Percentiles rank a stretch among this genome's conserved stretches.
Evolutionary conservation across 75 land plant species (phyloP).

Genomic region (Gnetum montanum): DNA sequence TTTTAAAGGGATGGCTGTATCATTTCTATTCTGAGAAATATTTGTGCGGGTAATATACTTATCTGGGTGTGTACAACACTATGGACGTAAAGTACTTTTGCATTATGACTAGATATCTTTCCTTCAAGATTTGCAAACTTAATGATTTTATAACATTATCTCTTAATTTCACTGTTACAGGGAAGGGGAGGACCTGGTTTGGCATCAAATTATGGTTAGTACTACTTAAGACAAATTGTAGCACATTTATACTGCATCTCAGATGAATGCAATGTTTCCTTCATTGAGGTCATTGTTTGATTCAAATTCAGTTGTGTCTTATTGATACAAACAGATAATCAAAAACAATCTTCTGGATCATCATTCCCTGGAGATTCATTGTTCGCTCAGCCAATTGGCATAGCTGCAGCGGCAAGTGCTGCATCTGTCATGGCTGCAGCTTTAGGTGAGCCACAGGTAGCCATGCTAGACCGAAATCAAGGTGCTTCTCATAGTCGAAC

Average conservation of each 20-base stretch:
- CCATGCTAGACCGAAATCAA: conserved; percentile 6
- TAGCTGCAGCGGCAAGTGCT: conserved; percentile 37
- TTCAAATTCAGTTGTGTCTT: too few relatives aligned
- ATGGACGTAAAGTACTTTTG: too few relatives aligned
- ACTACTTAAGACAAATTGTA: too few relatives aligned
- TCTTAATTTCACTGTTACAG: conserved; percentile 23
- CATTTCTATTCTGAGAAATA: too few relatives aligned
- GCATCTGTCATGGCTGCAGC: conserved; percentile 60
- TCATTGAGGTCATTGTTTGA: too few relatives aligned
- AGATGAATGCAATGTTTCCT: too few relatives aligned
- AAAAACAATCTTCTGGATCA: conserved; percentile 25
- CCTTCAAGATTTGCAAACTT: too few relatives aligned
- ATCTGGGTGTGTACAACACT: too few relatives aligned
- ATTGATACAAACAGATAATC: conserved; percentile 49
- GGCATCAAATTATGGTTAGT: conserved; percentile 46
- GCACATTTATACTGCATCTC: too few relatives aligned
- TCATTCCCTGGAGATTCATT: conserved; percentile 21
- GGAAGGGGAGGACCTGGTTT: conserved; percentile 77
- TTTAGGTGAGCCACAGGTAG: conserved; percentile 42
- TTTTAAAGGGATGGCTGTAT: too few relatives aligned
- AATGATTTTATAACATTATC: background rate
- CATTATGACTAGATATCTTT: too few relatives aligned
- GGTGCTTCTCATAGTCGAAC: conserved; percentile 21
- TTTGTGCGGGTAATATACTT: too few relatives aligned
- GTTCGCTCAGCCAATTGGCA: conserved; percentile 50